phyloP scores from a whole-genome alignment of 2,329 filamentous ascomycete genomes.

The Fusarium lyarnte region DNA sequence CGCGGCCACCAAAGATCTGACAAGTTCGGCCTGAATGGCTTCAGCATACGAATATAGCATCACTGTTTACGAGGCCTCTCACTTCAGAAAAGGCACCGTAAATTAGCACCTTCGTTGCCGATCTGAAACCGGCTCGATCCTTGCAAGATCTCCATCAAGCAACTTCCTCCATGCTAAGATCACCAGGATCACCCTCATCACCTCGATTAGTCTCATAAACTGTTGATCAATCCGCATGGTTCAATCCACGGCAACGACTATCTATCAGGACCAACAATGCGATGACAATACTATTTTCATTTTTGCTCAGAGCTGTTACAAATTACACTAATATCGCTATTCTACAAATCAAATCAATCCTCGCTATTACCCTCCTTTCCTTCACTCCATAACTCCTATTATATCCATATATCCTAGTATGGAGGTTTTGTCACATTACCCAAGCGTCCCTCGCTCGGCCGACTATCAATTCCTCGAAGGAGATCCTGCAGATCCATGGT shows the following conservation, averaged over 20 bases:
- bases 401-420: constrained; percentile 50
- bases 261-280: not conserved
- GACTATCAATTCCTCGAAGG: constrained; percentile 61
- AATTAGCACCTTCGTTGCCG: not conserved
- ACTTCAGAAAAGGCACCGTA: not conserved
- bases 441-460: constrained; percentile 56
- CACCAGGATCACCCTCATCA: constrained; percentile 1
- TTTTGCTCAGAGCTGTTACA: constrained; percentile 20
- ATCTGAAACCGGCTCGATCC: constrained; percentile 32
- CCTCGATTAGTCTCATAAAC: not conserved
- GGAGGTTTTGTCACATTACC: constrained; percentile 60
- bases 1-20: not conserved
- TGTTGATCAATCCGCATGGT: not conserved
- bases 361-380: constrained; percentile 27
- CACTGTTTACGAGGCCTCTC: not conserved
- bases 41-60: not conserved
- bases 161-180: not conserved
- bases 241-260: not conserved
- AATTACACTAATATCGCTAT: constrained; percentile 31
- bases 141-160: constrained; percentile 19
- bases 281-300: constrained; percentile 6
- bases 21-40: not conserved
- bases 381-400: constrained; percentile 19
- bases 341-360: constrained; percentile 24
- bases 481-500: constrained; percentile 60